These are phyloP conservation scores for Chrysopogon serrulatus DNA, from an alignment of 176 grass and related monocot genomes.

Conservation along the genomic window DNA sequence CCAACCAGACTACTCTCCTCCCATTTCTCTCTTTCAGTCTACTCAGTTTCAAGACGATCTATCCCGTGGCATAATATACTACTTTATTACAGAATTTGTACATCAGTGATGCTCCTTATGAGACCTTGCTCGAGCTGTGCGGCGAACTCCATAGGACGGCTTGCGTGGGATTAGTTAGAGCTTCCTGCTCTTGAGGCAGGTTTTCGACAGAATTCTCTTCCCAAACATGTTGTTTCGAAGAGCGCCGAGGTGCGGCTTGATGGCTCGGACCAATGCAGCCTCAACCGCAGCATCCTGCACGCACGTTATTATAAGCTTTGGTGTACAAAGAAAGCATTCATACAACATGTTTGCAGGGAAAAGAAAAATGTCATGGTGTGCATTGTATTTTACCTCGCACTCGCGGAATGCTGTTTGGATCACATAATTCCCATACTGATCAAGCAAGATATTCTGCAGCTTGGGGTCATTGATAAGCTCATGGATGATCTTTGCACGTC, in stretches of 20 bases:
- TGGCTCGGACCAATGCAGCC: slow-evolving; percentile 34
- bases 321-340: neutral
- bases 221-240: slow-evolving; percentile 57
- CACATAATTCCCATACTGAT: slow-evolving; percentile 77
- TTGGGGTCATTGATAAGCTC: slow-evolving; percentile 54
- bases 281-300: slow-evolving; percentile 30
- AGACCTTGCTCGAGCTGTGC: neutral
- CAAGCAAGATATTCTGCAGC: slow-evolving; percentile 31
- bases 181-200: slow-evolving; percentile 43
- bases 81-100: slow-evolving; percentile 16
- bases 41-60: neutral
- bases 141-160: neutral
- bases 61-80: neutral
- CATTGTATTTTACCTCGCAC: slow-evolving; percentile 36
- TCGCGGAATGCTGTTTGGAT: slow-evolving; percentile 50
- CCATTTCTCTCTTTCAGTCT: neutral
- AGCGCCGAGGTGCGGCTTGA: slow-evolving; percentile 21
- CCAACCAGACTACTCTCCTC: neutral
- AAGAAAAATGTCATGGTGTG: neutral
- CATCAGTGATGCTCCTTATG: neutral
- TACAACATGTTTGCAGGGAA: neutral
- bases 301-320: neutral
- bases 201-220: slow-evolving; percentile 54
- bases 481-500: slow-evolving; percentile 39
- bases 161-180: neutral